Percentiles rank a stretch among this genome's conserved stretches.
Evolutionary conservation across 805 yeast genomes (phyloP).

Genomic region (Pichia californica): DNA sequence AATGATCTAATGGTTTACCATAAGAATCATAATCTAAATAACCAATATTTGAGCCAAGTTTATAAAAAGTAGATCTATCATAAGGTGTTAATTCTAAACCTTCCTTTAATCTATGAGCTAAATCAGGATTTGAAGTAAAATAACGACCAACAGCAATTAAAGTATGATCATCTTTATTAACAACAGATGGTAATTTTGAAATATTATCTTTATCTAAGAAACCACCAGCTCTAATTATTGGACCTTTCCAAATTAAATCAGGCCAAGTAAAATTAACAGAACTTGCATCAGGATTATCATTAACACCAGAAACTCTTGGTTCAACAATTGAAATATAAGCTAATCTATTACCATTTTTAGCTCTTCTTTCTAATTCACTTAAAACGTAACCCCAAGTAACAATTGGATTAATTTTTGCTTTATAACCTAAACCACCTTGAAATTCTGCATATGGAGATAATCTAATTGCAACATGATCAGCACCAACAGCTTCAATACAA

Average conservation of each 20-base stretch:
- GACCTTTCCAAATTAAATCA: slow-evolving; percentile 18
- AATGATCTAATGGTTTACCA: slow-evolving; percentile 12
- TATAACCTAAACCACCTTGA: slow-evolving; percentile 34
- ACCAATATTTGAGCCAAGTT: slow-evolving; percentile 9
- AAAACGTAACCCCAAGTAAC: slow-evolving; percentile 34
- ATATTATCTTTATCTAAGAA: slow-evolving; percentile 24
- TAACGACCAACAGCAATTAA: slow-evolving; percentile 36
- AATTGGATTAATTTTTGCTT: slow-evolving; percentile 30
- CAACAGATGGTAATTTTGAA: slow-evolving; percentile 6
- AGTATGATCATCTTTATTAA: slow-evolving; percentile 34
- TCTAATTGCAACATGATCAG: slow-evolving; percentile 41
- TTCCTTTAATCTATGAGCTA: slow-evolving; percentile 31
- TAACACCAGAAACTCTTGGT: slow-evolving; percentile 62
- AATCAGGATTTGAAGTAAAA: slow-evolving; percentile 41
- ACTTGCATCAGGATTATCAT: slow-evolving; percentile 7
- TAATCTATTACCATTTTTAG: slow-evolving; percentile 15
- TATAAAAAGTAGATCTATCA: slow-evolving; percentile 36
- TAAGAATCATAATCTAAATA: slow-evolving; percentile 11
- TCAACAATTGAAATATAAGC: slow-evolving; percentile 38
- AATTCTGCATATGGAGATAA: slow-evolving; percentile 41
- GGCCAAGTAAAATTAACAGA: slow-evolving; percentile 14
- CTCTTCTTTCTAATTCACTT: slow-evolving; percentile 31
- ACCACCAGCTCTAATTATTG: slow-evolving; percentile 19
- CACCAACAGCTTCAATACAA: slow-evolving; percentile 45
- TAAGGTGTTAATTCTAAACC: slow-evolving; percentile 32